Conservation (phyloP, 2,329 filamentous ascomycete genomes). For the Venturia carpophila region DNA sequence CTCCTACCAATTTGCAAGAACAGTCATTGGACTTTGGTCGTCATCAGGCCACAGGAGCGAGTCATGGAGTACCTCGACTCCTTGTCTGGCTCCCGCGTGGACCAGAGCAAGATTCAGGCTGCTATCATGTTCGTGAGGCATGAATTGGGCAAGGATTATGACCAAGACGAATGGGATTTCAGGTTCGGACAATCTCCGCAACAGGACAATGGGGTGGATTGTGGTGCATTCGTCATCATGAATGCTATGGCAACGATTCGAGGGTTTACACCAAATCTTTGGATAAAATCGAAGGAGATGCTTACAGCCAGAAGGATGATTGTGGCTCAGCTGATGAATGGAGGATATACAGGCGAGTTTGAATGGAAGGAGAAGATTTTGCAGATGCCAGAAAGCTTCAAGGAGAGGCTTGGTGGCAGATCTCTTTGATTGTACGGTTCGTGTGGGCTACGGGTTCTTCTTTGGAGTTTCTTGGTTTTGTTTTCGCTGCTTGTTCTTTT, state of each 20-base stretch:
- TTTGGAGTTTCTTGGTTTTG: background rate
- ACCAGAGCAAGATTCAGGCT: slow-evolving; percentile 22
- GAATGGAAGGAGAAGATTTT: slow-evolving; percentile 7
- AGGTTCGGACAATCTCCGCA: slow-evolving; percentile 43
- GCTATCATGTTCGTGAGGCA: slow-evolving; percentile 48
- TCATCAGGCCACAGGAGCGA: slow-evolving; percentile 53
- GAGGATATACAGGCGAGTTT: slow-evolving; percentile 15
- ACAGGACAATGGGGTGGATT: slow-evolving; percentile 64
- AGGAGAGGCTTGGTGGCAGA: background rate
- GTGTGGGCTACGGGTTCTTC: background rate
- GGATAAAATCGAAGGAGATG: slow-evolving; percentile 1
- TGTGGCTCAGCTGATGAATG: slow-evolving; percentile 7
- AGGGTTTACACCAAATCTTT: slow-evolving; percentile 31
- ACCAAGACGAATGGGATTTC: slow-evolving; percentile 52
- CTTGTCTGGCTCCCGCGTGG: slow-evolving; percentile 38
- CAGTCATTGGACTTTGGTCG: slow-evolving; percentile 64
- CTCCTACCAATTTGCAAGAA: slow-evolving; percentile 60
- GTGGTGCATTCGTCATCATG: slow-evolving; percentile 68
- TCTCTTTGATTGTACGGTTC: background rate
- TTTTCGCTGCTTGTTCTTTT: background rate
- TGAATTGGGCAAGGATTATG: slow-evolving; percentile 50
- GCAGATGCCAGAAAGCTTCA: background rate
- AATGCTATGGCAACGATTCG: slow-evolving; percentile 56
- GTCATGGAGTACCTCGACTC: slow-evolving; percentile 65
- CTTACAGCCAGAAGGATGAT: slow-evolving; percentile 5